Conservation (phyloP, 176 grass and related monocot genomes). For the Neostapfia colusana region DNA sequence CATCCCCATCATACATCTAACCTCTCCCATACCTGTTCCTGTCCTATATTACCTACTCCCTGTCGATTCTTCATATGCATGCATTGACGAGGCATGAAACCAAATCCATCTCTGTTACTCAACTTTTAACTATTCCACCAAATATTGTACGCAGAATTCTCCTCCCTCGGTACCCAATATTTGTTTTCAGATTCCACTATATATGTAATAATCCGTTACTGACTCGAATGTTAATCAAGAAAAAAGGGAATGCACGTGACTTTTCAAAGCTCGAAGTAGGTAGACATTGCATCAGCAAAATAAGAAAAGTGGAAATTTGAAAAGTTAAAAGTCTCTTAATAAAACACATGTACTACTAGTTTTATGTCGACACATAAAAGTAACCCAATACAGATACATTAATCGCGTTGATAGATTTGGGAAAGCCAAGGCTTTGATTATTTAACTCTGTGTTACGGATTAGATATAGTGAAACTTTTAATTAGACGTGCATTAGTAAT, state of each 20-base stretch:
- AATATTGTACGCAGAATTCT: constrained; percentile 21
- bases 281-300: constrained; percentile 7
- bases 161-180: constrained; percentile 35
- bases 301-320: not conserved
- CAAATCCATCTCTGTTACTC: constrained; percentile 3
- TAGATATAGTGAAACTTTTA: not conserved
- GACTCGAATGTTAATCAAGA: not conserved
- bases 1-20: constrained; percentile 57
- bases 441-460: not conserved
- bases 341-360: not conserved
- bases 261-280: constrained; percentile 37
- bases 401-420: not conserved
- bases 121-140: constrained; percentile 32
- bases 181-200: not conserved
- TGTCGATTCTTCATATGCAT: constrained; percentile 21
- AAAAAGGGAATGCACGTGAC: not conserved
- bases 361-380: not conserved
- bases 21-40: constrained; percentile 46
- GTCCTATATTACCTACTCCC: constrained; percentile 63
- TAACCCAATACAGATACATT: not conserved
- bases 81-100: too few species aligned
- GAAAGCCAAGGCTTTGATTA: not conserved
- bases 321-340: not conserved
- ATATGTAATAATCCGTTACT: constrained; percentile 11
- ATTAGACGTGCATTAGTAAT: not conserved